phyloP scores from a whole-genome alignment of 306 rosid species.

The Ziziphus jujuba region DNA sequence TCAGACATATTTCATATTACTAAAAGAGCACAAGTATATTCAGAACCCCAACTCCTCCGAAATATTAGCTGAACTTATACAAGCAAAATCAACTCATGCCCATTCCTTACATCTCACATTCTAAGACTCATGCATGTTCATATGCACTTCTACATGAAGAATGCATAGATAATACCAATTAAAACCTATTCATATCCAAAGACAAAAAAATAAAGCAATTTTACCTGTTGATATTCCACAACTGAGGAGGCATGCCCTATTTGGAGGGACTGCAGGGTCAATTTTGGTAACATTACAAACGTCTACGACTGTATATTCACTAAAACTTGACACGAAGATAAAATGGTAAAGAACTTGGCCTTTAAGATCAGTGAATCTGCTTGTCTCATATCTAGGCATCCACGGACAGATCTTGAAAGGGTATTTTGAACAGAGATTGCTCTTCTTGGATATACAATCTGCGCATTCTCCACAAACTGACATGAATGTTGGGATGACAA shows the following conservation, averaged over 20 bases:
- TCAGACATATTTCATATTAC: background rate
- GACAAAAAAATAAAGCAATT: background rate
- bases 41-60: too few species aligned
- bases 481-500: slow-evolving; percentile 63
- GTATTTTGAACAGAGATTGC: slow-evolving; percentile 66
- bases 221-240: slow-evolving; percentile 89
- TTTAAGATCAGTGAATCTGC: slow-evolving; percentile 71
- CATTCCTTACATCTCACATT: background rate
- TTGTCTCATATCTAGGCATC: slow-evolving; percentile 59
- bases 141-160: too few species aligned
- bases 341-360: slow-evolving; percentile 72
- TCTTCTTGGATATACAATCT: slow-evolving; percentile 69
- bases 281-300: slow-evolving; percentile 61
- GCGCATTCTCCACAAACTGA: slow-evolving; percentile 65
- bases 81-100: background rate
- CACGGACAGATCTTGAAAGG: slow-evolving; percentile 56
- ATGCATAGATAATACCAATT: too few species aligned
- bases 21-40: too few species aligned
- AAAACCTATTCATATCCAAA: background rate
- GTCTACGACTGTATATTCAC: slow-evolving; percentile 72
- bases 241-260: slow-evolving; percentile 69
- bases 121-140: too few species aligned
- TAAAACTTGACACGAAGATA: slow-evolving; percentile 68
- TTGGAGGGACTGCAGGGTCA: slow-evolving; percentile 54
- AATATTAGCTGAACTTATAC: background rate